Evolutionary conservation across 208 protist species (phyloP).

Genomic region (Porcisia hertigi): DNA sequence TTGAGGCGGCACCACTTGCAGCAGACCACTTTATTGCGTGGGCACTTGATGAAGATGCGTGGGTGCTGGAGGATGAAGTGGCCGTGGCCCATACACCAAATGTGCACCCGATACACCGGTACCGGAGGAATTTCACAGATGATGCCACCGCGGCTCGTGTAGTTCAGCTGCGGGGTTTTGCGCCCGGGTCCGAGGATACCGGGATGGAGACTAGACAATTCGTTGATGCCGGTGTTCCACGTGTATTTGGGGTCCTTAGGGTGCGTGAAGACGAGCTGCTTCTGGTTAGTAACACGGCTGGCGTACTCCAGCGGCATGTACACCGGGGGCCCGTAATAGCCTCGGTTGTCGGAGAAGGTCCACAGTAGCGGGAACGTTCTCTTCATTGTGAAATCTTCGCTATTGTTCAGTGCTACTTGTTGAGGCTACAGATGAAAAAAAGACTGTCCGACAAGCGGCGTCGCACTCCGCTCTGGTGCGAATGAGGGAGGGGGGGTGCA

Average conservation of each 20-base stretch:
- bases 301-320: conserved; percentile 90
- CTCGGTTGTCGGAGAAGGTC: conserved; percentile 78
- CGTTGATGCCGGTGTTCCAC: conserved; percentile 79
- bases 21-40: conserved; percentile 65
- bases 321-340: conserved; percentile 83
- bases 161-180: conserved; percentile 82
- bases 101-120: conserved; percentile 80
- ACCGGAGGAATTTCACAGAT: conserved; percentile 89
- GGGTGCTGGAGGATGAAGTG: conserved; percentile 86
- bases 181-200: conserved; percentile 77
- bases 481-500: too few relatives aligned
- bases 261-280: conserved; percentile 80
- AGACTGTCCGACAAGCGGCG: not conserved
- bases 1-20: conserved; percentile 92
- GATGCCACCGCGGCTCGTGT: conserved; percentile 79
- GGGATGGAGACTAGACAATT: conserved; percentile 72
- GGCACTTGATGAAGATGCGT: conserved; percentile 90
- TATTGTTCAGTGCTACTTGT: not conserved
- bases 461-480: not conserved
- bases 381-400: conserved; percentile 32
- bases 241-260: conserved; percentile 87
- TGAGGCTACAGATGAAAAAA: not conserved
- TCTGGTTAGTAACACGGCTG: conserved; percentile 80
- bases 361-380: conserved; percentile 46
- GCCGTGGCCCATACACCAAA: conserved; percentile 89